Percentiles rank a stretch among this genome's conserved stretches.
phyloP scores from a whole-genome alignment of 257 asterid species.

The Nicotiana tabacum region DNA sequence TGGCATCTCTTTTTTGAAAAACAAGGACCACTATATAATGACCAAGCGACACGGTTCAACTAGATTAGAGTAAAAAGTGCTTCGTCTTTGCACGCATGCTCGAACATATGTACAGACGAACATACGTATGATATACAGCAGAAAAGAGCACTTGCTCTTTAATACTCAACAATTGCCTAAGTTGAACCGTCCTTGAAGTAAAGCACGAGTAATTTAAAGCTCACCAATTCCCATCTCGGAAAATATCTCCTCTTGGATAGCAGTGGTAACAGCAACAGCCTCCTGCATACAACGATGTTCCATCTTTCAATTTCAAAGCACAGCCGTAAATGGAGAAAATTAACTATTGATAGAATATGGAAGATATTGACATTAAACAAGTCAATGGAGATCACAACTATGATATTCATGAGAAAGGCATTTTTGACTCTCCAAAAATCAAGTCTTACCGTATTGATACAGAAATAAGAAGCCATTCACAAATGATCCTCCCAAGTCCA shows the following conservation, averaged over 20 bases:
- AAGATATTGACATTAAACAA: too few relatives aligned
- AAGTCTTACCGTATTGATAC: too few relatives aligned
- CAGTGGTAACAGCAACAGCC: conserved; percentile 80
- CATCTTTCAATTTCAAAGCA: neutral
- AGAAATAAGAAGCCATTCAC: too few relatives aligned
- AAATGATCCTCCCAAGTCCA: too few relatives aligned
- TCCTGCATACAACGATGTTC: conserved; percentile 38
- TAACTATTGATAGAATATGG: too few relatives aligned
- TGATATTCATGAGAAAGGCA: too few relatives aligned
- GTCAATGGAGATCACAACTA: too few relatives aligned
- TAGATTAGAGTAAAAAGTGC: neutral
- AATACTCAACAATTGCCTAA: neutral
- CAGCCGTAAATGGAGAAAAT: neutral
- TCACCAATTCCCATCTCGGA: conserved; percentile 84
- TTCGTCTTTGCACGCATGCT: neutral
- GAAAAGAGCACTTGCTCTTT: neutral
- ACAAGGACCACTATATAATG: neutral
- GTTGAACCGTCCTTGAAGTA: neutral
- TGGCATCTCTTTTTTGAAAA: neutral
- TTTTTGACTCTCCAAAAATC: too few relatives aligned
- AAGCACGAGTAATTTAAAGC: conserved; percentile 11
- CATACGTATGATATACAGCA: too few relatives aligned
- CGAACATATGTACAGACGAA: neutral
- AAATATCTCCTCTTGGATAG: conserved; percentile 82
- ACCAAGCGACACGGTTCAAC: neutral